phyloP scores from a whole-genome alignment of 129 eudicot species.

The Cynara cardunculus region DNA sequence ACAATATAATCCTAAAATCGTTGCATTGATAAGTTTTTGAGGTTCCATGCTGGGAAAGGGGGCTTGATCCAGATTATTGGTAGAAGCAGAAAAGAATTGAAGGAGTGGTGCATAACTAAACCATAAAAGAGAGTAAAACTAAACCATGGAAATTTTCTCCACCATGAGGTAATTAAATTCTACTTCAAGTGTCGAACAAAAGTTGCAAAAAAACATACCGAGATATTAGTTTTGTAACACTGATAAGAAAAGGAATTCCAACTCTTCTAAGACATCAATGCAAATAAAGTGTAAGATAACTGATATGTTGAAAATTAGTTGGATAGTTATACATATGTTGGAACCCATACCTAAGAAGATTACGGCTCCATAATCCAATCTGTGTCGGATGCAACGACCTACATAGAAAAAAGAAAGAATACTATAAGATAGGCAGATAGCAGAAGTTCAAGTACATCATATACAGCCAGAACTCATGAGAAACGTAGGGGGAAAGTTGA shows the following conservation, averaged over 20 bases:
- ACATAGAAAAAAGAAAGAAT: constrained; percentile 14
- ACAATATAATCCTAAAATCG: neutral
- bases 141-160: neutral
- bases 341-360: constrained; percentile 71
- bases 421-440: constrained; percentile 4
- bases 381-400: constrained; percentile 97
- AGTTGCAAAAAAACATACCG: neutral
- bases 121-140: neutral
- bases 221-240: neutral
- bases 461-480: neutral
- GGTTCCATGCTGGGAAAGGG: neutral
- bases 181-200: neutral
- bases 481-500: neutral
- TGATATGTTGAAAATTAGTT: neutral
- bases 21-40: neutral
- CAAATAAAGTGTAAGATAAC: neutral
- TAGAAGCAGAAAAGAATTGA: neutral
- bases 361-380: constrained; percentile 89
- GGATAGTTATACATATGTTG: neutral
- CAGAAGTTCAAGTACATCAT: neutral
- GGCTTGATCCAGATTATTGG: neutral
- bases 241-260: neutral
- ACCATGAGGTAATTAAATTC: neutral
- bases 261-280: neutral
- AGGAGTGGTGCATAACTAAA: neutral